Evolutionary conservation across 2,329 filamentous ascomycete species (phyloP).

Genomic region (Setomelanomma holmii): DNA sequence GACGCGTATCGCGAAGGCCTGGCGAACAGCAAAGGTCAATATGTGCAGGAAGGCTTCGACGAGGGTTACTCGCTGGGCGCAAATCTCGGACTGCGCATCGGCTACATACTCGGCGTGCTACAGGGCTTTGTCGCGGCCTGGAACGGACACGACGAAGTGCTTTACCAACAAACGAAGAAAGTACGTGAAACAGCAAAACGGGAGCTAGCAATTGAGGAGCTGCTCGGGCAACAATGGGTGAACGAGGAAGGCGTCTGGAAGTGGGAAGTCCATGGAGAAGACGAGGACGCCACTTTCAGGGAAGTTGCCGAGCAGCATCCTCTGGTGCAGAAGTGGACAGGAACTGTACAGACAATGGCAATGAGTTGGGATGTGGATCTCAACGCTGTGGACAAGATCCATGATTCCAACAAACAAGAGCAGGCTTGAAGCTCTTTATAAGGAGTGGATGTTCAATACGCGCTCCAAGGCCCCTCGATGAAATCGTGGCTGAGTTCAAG

Average conservation of each 20-base stretch:
- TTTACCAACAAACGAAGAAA: constrained; percentile 32
- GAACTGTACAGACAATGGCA: constrained; percentile 52
- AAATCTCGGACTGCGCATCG: constrained; percentile 75
- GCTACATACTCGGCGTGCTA: constrained; percentile 76
- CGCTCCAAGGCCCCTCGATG: too few species aligned
- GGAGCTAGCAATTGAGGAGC: constrained; percentile 66
- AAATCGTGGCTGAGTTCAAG: too few species aligned
- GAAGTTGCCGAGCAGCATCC: constrained; percentile 71
- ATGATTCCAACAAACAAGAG: constrained; percentile 44
- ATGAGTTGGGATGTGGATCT: constrained; percentile 50
- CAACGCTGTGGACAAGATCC: constrained; percentile 47
- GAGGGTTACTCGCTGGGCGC: constrained; percentile 87
- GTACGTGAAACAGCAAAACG: constrained; percentile 56
- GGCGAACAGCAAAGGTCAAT: constrained; percentile 73
- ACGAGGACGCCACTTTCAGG: constrained; percentile 45
- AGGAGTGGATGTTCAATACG: too few species aligned
- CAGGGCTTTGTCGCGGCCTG: constrained; percentile 71
- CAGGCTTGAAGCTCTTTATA: constrained; percentile 15
- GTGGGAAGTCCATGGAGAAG: constrained; percentile 60
- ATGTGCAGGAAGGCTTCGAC: constrained; percentile 88
- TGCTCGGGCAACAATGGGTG: constrained; percentile 74
- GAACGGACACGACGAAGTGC: constrained; percentile 31
- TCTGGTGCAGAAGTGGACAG: constrained; percentile 68
- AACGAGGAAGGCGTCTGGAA: constrained; percentile 74
- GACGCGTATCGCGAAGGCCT: constrained; percentile 92